These are phyloP conservation scores for Hypoxylon crocopeplum DNA, from an alignment of 495 filamentous ascomycete genomes.

Conservation along the genomic window DNA sequence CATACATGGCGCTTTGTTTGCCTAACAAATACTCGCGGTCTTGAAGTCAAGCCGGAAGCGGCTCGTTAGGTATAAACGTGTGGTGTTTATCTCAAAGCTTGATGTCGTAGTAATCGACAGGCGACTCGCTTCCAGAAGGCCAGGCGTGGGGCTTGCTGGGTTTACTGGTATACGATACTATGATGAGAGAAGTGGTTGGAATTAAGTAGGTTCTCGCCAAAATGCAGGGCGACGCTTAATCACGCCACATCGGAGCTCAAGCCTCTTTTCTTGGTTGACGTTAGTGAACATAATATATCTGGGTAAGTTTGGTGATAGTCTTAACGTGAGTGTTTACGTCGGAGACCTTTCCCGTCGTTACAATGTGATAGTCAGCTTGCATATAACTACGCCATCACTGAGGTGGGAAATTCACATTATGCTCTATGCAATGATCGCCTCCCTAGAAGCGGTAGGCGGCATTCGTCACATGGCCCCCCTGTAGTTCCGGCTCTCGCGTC, in stretches of 20 bases:
- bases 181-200: not conserved
- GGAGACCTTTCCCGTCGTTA: constrained; percentile 9
- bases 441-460: constrained; percentile 20
- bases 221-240: not conserved
- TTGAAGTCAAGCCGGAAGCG: no score
- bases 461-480: constrained; percentile 18
- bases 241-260: constrained; percentile 22
- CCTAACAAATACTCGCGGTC: constrained; percentile 2
- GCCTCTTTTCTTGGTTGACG: not conserved
- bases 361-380: constrained; percentile 12
- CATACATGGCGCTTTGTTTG: constrained; percentile 29
- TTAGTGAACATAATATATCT: constrained; percentile 7
- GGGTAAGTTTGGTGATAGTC: not conserved
- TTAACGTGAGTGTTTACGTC: not conserved
- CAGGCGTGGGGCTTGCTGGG: not conserved
- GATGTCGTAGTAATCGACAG: not conserved
- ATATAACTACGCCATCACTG: constrained; percentile 7
- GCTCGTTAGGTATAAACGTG: no score
- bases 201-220: constrained; percentile 21
- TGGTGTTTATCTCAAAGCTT: constrained; percentile 7
- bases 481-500: not conserved
- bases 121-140: not conserved
- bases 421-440: constrained; percentile 8
- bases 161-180: not conserved
- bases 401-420: constrained; percentile 12